phyloP scores from a whole-genome alignment of 805 yeast genomes.

The Wickerhamiella australiensis region DNA sequence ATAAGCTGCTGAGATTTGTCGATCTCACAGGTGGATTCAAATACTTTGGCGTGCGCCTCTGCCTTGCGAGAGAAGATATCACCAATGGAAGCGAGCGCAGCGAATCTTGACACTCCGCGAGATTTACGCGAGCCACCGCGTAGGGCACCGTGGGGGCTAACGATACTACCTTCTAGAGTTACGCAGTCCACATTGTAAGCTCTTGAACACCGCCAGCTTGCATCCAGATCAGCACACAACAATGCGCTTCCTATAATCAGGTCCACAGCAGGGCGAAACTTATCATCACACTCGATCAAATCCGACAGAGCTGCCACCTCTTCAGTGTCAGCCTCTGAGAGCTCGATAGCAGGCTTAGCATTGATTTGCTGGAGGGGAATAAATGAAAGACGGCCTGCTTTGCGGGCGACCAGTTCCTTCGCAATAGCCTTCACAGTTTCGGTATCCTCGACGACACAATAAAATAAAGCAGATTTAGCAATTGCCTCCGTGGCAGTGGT shows the following conservation, averaged over 20 bases:
- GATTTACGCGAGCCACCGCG: slow-evolving; percentile 51
- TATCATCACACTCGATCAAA: slow-evolving; percentile 51
- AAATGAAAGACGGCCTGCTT: slow-evolving; percentile 78
- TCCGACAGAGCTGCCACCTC: slow-evolving; percentile 67
- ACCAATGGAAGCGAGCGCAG: not conserved
- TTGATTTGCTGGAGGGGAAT: slow-evolving; percentile 71
- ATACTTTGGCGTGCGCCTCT: not conserved
- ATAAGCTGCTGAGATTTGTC: slow-evolving; percentile 5
- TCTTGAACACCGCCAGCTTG: slow-evolving; percentile 57
- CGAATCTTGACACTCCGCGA: not conserved
- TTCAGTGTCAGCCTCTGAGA: slow-evolving; percentile 47
- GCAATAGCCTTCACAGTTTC: slow-evolving; percentile 68
- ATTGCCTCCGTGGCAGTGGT: slow-evolving; percentile 78
- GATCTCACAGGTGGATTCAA: not conserved
- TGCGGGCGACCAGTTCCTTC: slow-evolving; percentile 53
- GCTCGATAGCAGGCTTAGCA: slow-evolving; percentile 25
- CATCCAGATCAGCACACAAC: slow-evolving; percentile 56
- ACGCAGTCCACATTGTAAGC: slow-evolving; percentile 56
- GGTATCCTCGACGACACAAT: slow-evolving; percentile 81
- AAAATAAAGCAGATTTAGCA: slow-evolving; percentile 77
- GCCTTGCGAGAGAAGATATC: not conserved
- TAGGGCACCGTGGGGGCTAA: slow-evolving; percentile 70
- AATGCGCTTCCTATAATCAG: slow-evolving; percentile 75
- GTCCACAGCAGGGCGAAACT: slow-evolving; percentile 51
- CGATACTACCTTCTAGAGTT: slow-evolving; percentile 85